Evolutionary conservation across 2,329 filamentous ascomycete species (phyloP).

Genomic region (Mycosphaerella sp.): DNA sequence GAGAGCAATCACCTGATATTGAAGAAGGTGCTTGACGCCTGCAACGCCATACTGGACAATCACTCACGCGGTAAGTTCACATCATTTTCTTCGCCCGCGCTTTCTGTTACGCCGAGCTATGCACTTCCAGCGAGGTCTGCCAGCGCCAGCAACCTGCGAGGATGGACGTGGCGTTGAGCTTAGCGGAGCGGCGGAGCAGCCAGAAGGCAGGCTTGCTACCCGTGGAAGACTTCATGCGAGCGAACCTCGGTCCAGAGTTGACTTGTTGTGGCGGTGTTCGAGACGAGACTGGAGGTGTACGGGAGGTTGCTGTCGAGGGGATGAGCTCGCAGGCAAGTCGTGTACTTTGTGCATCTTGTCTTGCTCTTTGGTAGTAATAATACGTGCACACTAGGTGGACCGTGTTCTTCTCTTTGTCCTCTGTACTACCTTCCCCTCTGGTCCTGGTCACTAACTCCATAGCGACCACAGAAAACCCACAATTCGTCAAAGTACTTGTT

Average conservation of each 20-base stretch:
- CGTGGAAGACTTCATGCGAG: not conserved
- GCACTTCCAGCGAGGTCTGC: not conserved
- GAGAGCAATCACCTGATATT: slow-evolving; percentile 82
- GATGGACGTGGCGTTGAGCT: not conserved
- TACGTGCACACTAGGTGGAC: not conserved
- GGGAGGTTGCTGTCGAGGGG: not conserved
- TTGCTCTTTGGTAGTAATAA: not conserved
- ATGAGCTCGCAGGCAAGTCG: not conserved
- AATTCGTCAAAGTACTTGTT: slow-evolving; percentile 71
- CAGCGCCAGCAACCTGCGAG: not conserved
- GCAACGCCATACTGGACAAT: slow-evolving; percentile 86
- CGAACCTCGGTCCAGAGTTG: not conserved
- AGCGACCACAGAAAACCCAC: slow-evolving; percentile 59
- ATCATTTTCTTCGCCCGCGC: not conserved
- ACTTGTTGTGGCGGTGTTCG: not conserved
- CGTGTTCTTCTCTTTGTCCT: not conserved
- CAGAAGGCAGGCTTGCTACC: not conserved
- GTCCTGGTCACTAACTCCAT: slow-evolving; percentile 1
- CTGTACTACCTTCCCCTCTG: not conserved
- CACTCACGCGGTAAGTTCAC: slow-evolving; percentile 41
- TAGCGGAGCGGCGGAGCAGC: not conserved
- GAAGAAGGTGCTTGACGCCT: slow-evolving; percentile 74
- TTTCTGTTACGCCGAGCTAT: not conserved
- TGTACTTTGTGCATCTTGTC: not conserved
- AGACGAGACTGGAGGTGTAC: not conserved